These are phyloP conservation scores for Aspergillus pseudotamarii DNA, from an alignment of 2,329 filamentous ascomycete genomes.

Conservation along the genomic window DNA sequence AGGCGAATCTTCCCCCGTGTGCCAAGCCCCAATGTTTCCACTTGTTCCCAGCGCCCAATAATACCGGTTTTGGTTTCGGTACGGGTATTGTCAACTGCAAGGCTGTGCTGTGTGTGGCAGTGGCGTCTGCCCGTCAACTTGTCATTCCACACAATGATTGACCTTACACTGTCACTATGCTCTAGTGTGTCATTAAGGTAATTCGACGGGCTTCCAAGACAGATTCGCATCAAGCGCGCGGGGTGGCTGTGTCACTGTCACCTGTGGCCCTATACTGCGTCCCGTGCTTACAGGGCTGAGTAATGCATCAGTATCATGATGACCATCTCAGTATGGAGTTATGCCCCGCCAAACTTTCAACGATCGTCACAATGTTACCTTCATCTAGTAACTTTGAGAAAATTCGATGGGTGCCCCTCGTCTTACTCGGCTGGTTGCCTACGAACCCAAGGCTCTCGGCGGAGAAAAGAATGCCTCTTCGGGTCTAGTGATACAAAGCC, in stretches of 20 bases:
- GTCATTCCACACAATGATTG: background rate
- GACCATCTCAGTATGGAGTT: background rate
- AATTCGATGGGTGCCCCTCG: conserved; percentile 1
- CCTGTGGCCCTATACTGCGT: background rate
- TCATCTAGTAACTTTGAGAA: conserved; percentile 6
- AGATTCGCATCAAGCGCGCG: background rate
- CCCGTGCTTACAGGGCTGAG: conserved; percentile 17
- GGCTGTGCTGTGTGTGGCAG: background rate
- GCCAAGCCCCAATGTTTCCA: conserved; percentile 15
- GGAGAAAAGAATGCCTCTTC: background rate
- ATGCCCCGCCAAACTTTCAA: background rate
- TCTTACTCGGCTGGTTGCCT: background rate
- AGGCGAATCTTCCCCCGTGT: conserved; percentile 2
- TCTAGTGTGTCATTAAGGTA: background rate
- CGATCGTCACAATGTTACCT: conserved; percentile 1
- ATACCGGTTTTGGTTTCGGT: conserved; percentile 2
- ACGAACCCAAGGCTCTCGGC: background rate
- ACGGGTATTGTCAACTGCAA: conserved; percentile 9
- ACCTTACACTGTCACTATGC: background rate
- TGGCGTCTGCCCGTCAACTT: background rate
- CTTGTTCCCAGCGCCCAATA: conserved; percentile 2
- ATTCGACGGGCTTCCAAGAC: background rate
- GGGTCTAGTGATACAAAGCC: background rate
- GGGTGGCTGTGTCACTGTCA: conserved; percentile 8
- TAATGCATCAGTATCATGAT: background rate